Conservation (phyloP, 2,329 filamentous ascomycete species). For the Penicillium crustosum region DNA sequence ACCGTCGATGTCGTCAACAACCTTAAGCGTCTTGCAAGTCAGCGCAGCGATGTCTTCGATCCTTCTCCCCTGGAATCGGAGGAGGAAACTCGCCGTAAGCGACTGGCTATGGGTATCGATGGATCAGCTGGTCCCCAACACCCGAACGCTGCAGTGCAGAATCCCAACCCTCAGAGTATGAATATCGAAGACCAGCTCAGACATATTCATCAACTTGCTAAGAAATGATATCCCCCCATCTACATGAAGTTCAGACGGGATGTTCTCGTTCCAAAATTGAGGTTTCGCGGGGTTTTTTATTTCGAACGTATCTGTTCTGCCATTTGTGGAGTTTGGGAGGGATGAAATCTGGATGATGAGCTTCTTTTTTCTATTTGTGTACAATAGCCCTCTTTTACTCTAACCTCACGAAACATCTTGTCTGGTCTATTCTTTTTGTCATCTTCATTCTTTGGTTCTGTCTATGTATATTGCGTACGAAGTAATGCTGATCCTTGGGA, state of each 20-base stretch:
- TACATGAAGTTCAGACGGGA: background rate
- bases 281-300: background rate
- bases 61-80: constrained; percentile 59
- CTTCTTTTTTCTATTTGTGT: constrained; percentile 6
- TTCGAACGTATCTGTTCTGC: constrained; percentile 1
- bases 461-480: background rate
- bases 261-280: background rate
- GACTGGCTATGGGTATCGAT: constrained; percentile 57
- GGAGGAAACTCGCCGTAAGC: constrained; percentile 76
- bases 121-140: constrained; percentile 27
- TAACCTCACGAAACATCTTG: constrained; percentile 5
- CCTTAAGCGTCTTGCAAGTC: constrained; percentile 88
- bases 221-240: constrained; percentile 24
- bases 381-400: constrained; percentile 6
- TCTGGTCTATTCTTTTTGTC: background rate
- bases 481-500: background rate
- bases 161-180: constrained; percentile 46
- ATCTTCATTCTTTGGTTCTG: background rate
- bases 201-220: constrained; percentile 61
- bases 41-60: constrained; percentile 86
- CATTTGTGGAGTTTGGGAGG: constrained; percentile 9
- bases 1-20: constrained; percentile 89
- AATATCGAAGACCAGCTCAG: constrained; percentile 86
- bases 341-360: constrained; percentile 7
- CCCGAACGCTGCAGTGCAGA: constrained; percentile 30